phyloP scores from a whole-genome alignment of 2,329 filamentous ascomycete species.

The Stagonosporopsis rhizophila region DNA sequence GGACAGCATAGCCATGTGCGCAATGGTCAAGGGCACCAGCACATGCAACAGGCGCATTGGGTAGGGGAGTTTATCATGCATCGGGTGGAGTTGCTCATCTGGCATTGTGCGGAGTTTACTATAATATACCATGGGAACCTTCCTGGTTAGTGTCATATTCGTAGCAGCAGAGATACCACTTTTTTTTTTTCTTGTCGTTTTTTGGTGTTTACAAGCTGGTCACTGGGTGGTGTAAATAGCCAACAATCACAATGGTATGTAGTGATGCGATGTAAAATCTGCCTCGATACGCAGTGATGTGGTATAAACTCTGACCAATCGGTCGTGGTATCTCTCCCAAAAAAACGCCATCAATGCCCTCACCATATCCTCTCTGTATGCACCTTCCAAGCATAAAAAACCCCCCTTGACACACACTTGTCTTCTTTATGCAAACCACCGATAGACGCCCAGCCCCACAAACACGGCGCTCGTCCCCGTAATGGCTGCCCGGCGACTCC shows the following conservation, averaged over 20 bases:
- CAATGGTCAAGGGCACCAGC: not conserved
- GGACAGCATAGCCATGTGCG: constrained; percentile 1
- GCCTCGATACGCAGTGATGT: too few species aligned
- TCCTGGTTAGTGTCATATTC: constrained; percentile 17
- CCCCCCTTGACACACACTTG: too few species aligned
- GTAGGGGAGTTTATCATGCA: constrained; percentile 28
- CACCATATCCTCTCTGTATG: constrained; percentile 17
- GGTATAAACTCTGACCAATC: too few species aligned
- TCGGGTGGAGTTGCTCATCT: constrained; percentile 33
- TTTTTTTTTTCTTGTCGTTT: not conserved
- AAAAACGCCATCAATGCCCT: too few species aligned
- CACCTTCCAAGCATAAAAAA: too few species aligned
- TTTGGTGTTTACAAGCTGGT: not conserved
- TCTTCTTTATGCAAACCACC: constrained; percentile 48
- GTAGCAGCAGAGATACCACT: constrained; percentile 24
- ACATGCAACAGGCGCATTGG: constrained; percentile 28
- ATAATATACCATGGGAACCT: constrained; percentile 23
- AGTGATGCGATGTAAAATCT: too few species aligned
- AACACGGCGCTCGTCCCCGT: constrained; percentile 50
- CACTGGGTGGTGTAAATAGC: not conserved
- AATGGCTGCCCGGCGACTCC: constrained; percentile 50
- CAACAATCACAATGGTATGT: too few species aligned
- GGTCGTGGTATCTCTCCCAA: not conserved
- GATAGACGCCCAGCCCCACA: constrained; percentile 55
- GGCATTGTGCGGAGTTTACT: constrained; percentile 36